A percentile compares a stretch with the other conserved stretches of the same genome.
These are phyloP conservation scores for Sugiyamaella neomexicana DNA, from an alignment of 1,139 yeast genomes.

Conservation along the genomic window DNA sequence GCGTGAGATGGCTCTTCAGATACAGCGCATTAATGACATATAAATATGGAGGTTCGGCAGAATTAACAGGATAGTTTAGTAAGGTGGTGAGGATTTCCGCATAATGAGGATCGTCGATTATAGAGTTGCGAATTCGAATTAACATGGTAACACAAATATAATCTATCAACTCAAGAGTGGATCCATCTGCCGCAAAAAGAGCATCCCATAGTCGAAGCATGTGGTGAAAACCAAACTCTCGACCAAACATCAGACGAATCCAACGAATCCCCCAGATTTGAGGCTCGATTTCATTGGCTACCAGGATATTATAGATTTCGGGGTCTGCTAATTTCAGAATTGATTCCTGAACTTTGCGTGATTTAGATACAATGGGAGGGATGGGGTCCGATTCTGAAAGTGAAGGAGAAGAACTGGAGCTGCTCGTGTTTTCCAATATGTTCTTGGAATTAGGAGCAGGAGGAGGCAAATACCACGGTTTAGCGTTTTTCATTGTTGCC, in stretches of 20 bases:
- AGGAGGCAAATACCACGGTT: conserved; percentile 36
- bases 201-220: conserved; percentile 42
- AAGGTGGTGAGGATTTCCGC: conserved; percentile 37
- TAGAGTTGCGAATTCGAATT: conserved; percentile 34
- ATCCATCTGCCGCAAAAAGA: conserved; percentile 40
- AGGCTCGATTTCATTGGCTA: conserved; percentile 52
- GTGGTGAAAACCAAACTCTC: conserved; percentile 47
- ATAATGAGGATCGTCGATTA: conserved; percentile 32
- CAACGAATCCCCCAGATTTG: conserved; percentile 63
- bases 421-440: not conserved
- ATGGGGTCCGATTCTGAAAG: conserved; percentile 17
- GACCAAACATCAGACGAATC: conserved; percentile 51
- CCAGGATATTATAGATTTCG: conserved; percentile 38
- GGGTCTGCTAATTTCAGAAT: conserved; percentile 43
- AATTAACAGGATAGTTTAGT: conserved; percentile 37
- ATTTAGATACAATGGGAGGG: conserved; percentile 37
- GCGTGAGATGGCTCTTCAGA: conserved; percentile 31
- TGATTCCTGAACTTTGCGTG: conserved; percentile 40
- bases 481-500: conserved; percentile 37
- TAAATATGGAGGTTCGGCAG: conserved; percentile 18
- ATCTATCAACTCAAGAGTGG: conserved; percentile 38
- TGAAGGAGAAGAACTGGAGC: not conserved
- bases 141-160: conserved; percentile 40
- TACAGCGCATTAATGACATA: conserved; percentile 38
- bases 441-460: not conserved